These are phyloP conservation scores for Pythium guiyangense DNA, from an alignment of 352 stramenopile genomes.

Conservation along the genomic window DNA sequence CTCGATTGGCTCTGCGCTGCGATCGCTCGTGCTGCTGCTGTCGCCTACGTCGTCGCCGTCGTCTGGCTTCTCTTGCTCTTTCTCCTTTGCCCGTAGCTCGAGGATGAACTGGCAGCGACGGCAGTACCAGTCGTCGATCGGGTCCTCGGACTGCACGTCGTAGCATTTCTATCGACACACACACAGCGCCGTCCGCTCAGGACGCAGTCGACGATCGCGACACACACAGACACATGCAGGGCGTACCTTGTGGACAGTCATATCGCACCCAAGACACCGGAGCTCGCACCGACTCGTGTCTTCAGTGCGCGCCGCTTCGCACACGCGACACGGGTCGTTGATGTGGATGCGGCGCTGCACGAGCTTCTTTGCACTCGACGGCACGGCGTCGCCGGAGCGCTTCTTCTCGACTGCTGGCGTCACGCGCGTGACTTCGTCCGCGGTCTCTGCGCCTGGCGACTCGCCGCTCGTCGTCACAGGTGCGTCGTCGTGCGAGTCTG, in stretches of 20 bases:
- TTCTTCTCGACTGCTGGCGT: slow-evolving; percentile 15
- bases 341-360: slow-evolving; percentile 69
- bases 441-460: background rate
- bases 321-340: slow-evolving; percentile 64
- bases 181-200: background rate
- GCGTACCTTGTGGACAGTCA: slow-evolving; percentile 63
- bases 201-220: too few relatives aligned
- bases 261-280: slow-evolving; percentile 54
- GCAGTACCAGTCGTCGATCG: slow-evolving; percentile 48
- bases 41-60: background rate
- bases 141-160: slow-evolving; percentile 31
- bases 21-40: slow-evolving; percentile 12
- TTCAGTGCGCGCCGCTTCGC: slow-evolving; percentile 44
- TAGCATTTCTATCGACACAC: slow-evolving; percentile 43
- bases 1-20: background rate
- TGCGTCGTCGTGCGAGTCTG: background rate
- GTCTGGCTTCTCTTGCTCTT: background rate
- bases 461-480: background rate
- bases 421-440: background rate
- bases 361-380: slow-evolving; percentile 35
- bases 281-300: slow-evolving; percentile 45
- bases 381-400: background rate
- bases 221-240: background rate
- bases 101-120: slow-evolving; percentile 48
- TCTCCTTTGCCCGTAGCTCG: slow-evolving; percentile 11